Conservation (phyloP, 371 early-diverging fungal genomes). For the Apophysomyces variabilis region DNA sequence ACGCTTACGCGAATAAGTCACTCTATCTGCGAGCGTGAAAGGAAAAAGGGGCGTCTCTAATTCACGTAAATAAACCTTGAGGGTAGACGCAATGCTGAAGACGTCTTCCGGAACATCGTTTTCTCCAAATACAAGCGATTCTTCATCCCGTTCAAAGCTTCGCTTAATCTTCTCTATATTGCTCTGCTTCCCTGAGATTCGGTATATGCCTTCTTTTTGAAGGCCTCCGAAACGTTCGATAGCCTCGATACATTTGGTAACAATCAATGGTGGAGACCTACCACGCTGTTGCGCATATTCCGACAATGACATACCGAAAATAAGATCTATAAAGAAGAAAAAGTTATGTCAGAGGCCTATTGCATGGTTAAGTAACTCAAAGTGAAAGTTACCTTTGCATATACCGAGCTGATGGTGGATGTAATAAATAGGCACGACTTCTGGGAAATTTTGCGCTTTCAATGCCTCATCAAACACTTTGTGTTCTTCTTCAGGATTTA, state of each 20-base stretch:
- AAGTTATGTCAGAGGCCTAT: background rate
- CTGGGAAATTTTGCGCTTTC: constrained; percentile 9
- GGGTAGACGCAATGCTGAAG: constrained; percentile 59
- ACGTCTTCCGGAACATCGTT: constrained; percentile 60
- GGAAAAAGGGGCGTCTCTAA: constrained; percentile 71
- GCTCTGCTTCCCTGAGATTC: constrained; percentile 67
- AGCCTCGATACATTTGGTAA: constrained; percentile 62
- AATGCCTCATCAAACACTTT: constrained; percentile 14
- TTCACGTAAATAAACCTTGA: constrained; percentile 70
- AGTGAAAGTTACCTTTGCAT: constrained; percentile 36
- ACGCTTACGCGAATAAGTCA: constrained; percentile 60
- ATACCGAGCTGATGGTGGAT: constrained; percentile 27
- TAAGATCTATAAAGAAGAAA: constrained; percentile 43
- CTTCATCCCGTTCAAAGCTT: constrained; percentile 62
- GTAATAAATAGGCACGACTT: constrained; percentile 24
- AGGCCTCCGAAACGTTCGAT: constrained; percentile 67
- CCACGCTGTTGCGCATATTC: constrained; percentile 54
- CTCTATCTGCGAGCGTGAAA: constrained; percentile 58
- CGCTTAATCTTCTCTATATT: constrained; percentile 61
- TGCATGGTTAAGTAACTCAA: background rate
- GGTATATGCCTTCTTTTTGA: constrained; percentile 71
- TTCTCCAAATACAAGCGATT: constrained; percentile 54
- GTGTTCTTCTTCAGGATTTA: constrained; percentile 20
- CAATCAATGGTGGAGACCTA: constrained; percentile 59
- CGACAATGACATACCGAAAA: constrained; percentile 62